Conservation (phyloP, 768 basidiomycete species). For the Kwoniella sp. region DNA sequence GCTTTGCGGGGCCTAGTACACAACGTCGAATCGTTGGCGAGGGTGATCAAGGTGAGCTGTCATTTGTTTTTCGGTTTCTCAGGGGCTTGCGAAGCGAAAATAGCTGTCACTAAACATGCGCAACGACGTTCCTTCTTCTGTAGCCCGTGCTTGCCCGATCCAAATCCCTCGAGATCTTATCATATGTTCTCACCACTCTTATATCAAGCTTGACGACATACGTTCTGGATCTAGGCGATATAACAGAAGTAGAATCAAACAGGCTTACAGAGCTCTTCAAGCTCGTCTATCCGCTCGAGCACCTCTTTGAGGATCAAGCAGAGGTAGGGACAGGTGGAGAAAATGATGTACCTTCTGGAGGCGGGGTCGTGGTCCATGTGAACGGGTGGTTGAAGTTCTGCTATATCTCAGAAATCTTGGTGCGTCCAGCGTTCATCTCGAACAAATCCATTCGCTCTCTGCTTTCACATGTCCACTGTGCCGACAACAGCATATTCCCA, state of each 20-base stretch:
- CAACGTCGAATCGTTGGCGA: constrained; percentile 66
- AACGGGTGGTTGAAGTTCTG: constrained; percentile 87
- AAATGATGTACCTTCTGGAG: constrained; percentile 2
- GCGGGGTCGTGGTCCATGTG: constrained; percentile 75
- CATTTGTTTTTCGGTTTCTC: too few species aligned
- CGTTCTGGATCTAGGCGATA: constrained; percentile 76
- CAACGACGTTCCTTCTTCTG: constrained; percentile 1
- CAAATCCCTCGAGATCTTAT: constrained; percentile 72
- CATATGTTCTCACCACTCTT: constrained; percentile 69
- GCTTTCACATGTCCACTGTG: not conserved
- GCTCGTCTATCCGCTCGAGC: constrained; percentile 73
- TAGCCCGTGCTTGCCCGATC: constrained; percentile 71
- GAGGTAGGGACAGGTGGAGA: constrained; percentile 4
- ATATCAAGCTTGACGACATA: constrained; percentile 70
- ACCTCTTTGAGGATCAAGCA: constrained; percentile 1
- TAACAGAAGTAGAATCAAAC: constrained; percentile 83
- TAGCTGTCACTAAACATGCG: too few species aligned
- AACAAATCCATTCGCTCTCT: not conserved
- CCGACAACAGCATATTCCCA: too few species aligned
- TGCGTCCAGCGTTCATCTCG: constrained; percentile 56
- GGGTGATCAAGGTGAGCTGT: constrained; percentile 68
- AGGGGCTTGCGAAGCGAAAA: too few species aligned
- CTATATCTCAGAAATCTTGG: constrained; percentile 87
- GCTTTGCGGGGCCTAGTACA: constrained; percentile 67
- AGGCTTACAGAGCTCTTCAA: constrained; percentile 78